Percentiles rank a stretch among this genome's conserved stretches.
Evolutionary conservation across 2,329 filamentous ascomycete species (phyloP).

Genomic region (Penicillium verrucosum): DNA sequence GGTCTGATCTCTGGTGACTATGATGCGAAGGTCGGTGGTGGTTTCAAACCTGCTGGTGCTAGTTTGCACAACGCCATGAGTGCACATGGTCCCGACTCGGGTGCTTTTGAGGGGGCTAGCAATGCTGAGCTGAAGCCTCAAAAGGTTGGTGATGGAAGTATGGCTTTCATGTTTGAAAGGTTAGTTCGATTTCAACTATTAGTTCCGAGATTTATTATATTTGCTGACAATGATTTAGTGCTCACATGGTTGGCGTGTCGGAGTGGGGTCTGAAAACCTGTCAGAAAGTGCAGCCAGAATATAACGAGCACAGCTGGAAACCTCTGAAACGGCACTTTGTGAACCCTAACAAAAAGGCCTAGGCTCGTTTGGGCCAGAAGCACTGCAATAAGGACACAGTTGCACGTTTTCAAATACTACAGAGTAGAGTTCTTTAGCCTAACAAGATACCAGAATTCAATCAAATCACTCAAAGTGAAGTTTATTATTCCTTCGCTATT

Average conservation of each 20-base stretch:
- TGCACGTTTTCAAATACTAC: not conserved
- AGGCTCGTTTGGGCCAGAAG: not conserved
- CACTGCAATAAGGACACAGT: not conserved
- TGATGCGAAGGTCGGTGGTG: conserved; percentile 56
- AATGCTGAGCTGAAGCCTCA: conserved; percentile 53
- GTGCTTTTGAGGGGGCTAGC: conserved; percentile 55
- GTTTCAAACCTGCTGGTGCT: conserved; percentile 60
- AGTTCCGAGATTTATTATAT: not conserved
- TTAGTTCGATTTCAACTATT: conserved; percentile 13
- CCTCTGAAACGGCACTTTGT: conserved; percentile 62
- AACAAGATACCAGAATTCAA: not conserved
- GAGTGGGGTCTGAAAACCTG: conserved; percentile 71
- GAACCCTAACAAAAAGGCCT: conserved; percentile 45
- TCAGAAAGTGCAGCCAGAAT: conserved; percentile 67
- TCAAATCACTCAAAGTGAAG: not conserved
- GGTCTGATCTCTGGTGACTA: conserved; percentile 61
- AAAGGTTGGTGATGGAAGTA: conserved; percentile 58
- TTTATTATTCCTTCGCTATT: not conserved
- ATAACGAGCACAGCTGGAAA: conserved; percentile 79
- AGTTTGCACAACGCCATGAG: conserved; percentile 70
- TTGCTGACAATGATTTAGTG: conserved; percentile 44
- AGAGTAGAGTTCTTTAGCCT: not conserved
- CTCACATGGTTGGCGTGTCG: conserved; percentile 67
- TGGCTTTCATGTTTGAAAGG: conserved; percentile 65
- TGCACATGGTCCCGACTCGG: conserved; percentile 60